Conservation (phyloP, 768 basidiomycete species). For the Lactarius indigo region DNA sequence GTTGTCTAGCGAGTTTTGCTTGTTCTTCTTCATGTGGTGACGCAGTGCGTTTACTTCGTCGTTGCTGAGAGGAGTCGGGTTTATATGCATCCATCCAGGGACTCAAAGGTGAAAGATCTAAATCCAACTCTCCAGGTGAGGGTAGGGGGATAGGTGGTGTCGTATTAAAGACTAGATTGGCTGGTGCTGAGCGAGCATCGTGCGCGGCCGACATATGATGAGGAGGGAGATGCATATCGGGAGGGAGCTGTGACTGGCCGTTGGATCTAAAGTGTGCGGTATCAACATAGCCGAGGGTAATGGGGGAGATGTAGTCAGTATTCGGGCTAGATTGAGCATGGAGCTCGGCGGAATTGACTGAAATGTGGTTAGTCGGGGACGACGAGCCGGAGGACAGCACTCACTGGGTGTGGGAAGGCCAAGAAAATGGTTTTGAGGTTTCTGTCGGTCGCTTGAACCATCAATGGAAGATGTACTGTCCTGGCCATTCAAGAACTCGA, state of each 20-base stretch:
- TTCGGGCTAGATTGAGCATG: slow-evolving; percentile 48
- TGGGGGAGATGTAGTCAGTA: slow-evolving; percentile 60
- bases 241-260: slow-evolving; percentile 21
- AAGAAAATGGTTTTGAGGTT: slow-evolving; percentile 28
- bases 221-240: slow-evolving; percentile 29
- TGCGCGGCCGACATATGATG: slow-evolving; percentile 30
- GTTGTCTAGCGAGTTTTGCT: slow-evolving; percentile 15
- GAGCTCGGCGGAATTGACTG: slow-evolving; percentile 52
- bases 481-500: slow-evolving; percentile 35
- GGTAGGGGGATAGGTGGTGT: slow-evolving; percentile 40
- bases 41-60: slow-evolving; percentile 22
- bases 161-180: slow-evolving; percentile 63
- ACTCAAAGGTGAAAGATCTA: slow-evolving; percentile 76
- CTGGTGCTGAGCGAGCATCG: slow-evolving; percentile 58
- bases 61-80: slow-evolving; percentile 33
- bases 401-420: slow-evolving; percentile 69
- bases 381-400: slow-evolving; percentile 30
- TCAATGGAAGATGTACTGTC: slow-evolving; percentile 34
- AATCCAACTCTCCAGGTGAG: slow-evolving; percentile 54
- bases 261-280: slow-evolving; percentile 31
- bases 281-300: slow-evolving; percentile 45
- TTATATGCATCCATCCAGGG: slow-evolving; percentile 70
- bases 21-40: slow-evolving; percentile 24
- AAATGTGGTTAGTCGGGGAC: background rate
- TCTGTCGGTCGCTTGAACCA: slow-evolving; percentile 30